Evolutionary conservation across 2,329 filamentous ascomycete species (phyloP).

Genomic region (Botrytis galanthina): DNA sequence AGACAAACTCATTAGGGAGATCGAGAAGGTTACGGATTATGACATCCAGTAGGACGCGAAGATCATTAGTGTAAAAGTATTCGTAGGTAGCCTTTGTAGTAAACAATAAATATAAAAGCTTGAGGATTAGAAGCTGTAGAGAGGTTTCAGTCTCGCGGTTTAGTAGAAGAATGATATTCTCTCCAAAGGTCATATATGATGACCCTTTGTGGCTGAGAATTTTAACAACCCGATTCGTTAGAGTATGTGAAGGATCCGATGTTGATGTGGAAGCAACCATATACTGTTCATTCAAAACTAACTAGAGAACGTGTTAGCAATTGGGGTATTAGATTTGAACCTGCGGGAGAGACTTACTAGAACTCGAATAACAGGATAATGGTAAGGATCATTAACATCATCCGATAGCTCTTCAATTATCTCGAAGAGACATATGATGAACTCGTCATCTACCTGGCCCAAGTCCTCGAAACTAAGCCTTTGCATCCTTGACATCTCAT

Average conservation of each 20-base stretch:
- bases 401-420: constrained; percentile 86
- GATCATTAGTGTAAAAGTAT: constrained; percentile 98
- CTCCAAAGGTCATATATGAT: constrained; percentile 88
- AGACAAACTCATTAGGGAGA: constrained; percentile 75
- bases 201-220: constrained; percentile 77
- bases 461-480: constrained; percentile 74
- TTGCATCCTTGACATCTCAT: constrained; percentile 95
- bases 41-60: constrained; percentile 90
- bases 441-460: constrained; percentile 72
- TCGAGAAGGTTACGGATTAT: constrained; percentile 97
- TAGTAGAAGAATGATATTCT: constrained; percentile 92
- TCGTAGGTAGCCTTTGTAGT: constrained; percentile 89
- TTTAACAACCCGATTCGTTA: constrained; percentile 95
- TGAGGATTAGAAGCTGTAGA: constrained; percentile 91
- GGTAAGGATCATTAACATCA: constrained; percentile 88
- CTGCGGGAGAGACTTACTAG: constrained; percentile 57
- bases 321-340: not conserved
- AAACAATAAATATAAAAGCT: constrained; percentile 92
- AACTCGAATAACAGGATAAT: constrained; percentile 91
- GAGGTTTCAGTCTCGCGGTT: constrained; percentile 95
- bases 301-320: constrained; percentile 48
- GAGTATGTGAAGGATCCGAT: constrained; percentile 43
- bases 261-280: constrained; percentile 68
- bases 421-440: constrained; percentile 78
- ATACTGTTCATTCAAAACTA: constrained; percentile 97